Evolutionary conservation across 2,329 filamentous ascomycete species (phyloP).

Genomic region (Thelonectria olida): DNA sequence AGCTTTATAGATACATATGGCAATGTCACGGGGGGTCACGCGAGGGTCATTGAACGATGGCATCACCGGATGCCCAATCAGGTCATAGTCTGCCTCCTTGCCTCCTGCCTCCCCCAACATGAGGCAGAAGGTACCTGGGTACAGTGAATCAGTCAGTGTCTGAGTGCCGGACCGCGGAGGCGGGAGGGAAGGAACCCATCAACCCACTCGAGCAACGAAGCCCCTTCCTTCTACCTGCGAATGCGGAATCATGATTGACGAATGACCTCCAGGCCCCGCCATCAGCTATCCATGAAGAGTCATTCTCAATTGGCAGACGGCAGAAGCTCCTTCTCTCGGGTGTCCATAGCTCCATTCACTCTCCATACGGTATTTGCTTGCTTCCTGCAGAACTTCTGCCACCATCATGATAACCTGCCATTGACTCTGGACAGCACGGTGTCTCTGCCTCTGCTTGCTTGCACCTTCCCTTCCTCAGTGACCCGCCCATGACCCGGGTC

Average conservation of each 20-base stretch:
- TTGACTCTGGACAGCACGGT: background rate
- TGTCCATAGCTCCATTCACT: background rate
- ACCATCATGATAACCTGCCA: background rate
- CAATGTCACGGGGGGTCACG: conserved; percentile 34
- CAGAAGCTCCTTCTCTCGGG: background rate
- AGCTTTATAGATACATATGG: conserved; percentile 35
- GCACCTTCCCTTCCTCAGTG: background rate
- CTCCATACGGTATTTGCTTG: conserved; percentile 3
- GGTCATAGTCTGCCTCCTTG: conserved; percentile 29
- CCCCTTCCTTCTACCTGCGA: too few relatives aligned
- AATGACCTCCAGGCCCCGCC: background rate
- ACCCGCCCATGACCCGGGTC: conserved; percentile 24
- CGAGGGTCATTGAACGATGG: conserved; percentile 36
- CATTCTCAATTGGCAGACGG: background rate
- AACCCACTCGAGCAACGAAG: background rate
- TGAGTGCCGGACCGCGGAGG: conserved; percentile 19
- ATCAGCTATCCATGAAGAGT: background rate
- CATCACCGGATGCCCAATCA: conserved; percentile 42
- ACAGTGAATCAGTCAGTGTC: too few relatives aligned
- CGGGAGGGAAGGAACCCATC: conserved; percentile 11
- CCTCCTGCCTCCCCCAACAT: conserved; percentile 11
- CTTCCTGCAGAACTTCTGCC: background rate
- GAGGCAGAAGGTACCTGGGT: background rate
- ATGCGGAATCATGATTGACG: conserved; percentile 4
- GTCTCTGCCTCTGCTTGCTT: background rate